Evolutionary conservation across 331 rosid genomes (phyloP).

Genomic region (Quercus lobata): DNA sequence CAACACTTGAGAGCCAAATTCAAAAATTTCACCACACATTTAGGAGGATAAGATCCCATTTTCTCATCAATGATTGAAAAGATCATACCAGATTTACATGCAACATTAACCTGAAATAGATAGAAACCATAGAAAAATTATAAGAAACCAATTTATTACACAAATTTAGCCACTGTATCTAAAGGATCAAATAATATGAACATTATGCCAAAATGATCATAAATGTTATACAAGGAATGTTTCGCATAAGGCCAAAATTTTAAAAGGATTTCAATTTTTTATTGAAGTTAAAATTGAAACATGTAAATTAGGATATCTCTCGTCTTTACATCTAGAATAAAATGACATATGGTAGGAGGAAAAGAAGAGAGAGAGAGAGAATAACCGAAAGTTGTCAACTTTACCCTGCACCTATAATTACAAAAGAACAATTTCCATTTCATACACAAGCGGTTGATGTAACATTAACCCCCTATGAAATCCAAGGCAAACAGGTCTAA

Average conservation of each 20-base stretch:
- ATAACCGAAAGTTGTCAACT: background rate
- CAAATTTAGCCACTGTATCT: background rate
- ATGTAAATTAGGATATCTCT: background rate
- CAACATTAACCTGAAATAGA: slow-evolving; percentile 47
- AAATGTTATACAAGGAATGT: background rate
- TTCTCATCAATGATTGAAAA: slow-evolving; percentile 56
- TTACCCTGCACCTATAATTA: background rate
- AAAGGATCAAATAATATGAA: background rate
- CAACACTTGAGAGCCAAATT: slow-evolving; percentile 67
- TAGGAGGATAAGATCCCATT: slow-evolving; percentile 79
- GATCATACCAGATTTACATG: slow-evolving; percentile 60
- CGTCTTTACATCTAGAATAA: background rate
- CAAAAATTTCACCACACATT: slow-evolving; percentile 59
- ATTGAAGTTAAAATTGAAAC: background rate
- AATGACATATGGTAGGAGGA: background rate
- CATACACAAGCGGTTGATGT: background rate
- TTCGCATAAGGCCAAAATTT: no score
- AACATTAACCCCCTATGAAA: background rate
- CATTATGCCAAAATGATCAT: background rate
- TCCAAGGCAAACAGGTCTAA: background rate
- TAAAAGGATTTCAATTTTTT: background rate
- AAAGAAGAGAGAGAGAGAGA: background rate
- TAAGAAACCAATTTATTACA: background rate
- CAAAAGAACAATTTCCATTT: background rate
- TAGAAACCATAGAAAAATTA: background rate